Percentiles rank a stretch among this genome's conserved stretches.
Conservation (phyloP, 148 eudicot genomes). For the Rhododendron simsii region DNA sequence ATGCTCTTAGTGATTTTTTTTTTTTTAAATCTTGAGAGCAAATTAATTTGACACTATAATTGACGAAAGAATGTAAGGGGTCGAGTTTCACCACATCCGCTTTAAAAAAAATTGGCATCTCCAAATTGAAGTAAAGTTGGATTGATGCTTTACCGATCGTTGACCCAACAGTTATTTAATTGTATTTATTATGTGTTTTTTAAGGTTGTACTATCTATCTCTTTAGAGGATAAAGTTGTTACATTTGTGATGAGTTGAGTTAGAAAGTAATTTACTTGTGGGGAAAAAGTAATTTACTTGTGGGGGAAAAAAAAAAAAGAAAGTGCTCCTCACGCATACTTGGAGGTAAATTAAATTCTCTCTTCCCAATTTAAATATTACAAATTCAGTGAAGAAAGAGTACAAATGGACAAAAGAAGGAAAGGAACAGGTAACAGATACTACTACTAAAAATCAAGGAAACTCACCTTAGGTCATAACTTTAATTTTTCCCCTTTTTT, state of each 20-base stretch:
- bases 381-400: background rate
- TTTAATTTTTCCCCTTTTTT: too few species aligned
- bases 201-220: background rate
- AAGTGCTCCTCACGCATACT: background rate
- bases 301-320: background rate
- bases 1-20: background rate
- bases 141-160: background rate
- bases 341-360: background rate
- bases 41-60: too few species aligned
- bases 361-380: background rate
- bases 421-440: background rate
- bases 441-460: too few species aligned
- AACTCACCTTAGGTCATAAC: too few species aligned
- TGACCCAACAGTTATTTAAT: background rate
- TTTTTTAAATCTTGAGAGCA: too few species aligned
- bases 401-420: background rate
- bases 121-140: background rate
- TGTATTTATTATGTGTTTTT: background rate
- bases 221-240: background rate
- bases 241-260: background rate
- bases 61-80: too few species aligned
- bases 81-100: too few species aligned
- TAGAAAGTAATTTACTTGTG: background rate
- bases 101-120: too few species aligned
- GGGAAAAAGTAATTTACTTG: background rate